These are phyloP conservation scores for Heliocybe sulcata DNA, from an alignment of 1,284 basidiomycete genomes.

Conservation along the genomic window DNA sequence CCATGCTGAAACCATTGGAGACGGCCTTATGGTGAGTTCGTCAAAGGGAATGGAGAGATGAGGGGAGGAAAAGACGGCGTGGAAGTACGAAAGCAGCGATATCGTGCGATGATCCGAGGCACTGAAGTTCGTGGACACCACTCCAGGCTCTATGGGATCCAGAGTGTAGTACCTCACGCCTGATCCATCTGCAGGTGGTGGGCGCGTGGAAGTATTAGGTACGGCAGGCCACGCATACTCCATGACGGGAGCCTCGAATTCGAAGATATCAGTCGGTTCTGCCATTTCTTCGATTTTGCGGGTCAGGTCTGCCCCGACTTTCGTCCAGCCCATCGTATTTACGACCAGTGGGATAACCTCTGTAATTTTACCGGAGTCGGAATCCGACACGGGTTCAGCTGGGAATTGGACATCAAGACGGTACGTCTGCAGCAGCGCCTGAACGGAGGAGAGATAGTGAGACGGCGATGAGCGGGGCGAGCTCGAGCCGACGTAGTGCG, in stretches of 20 bases:
- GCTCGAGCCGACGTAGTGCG: conserved; percentile 80
- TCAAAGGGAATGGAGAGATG: conserved; percentile 6
- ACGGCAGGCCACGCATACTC: neutral
- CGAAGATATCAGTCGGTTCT: conserved; percentile 62
- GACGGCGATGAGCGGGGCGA: conserved; percentile 76
- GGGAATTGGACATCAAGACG: conserved; percentile 62
- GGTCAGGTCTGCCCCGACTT: conserved; percentile 85
- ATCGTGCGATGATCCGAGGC: conserved; percentile 73
- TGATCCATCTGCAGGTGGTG: neutral
- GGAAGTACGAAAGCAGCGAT: conserved; percentile 77
- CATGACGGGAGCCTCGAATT: conserved; percentile 27
- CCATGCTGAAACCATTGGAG: conserved; percentile 40
- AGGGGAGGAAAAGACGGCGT: conserved; percentile 45
- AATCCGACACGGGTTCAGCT: conserved; percentile 13
- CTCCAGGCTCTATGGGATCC: conserved; percentile 26
- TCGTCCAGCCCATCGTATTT: conserved; percentile 97
- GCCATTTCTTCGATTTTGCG: conserved; percentile 61
- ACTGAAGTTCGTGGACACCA: conserved; percentile 41
- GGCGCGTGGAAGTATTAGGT: neutral
- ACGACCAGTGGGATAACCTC: conserved; percentile 80
- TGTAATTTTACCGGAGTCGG: conserved; percentile 24
- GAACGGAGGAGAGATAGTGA: conserved; percentile 70
- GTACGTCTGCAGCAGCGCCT: conserved; percentile 66
- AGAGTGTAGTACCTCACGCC: conserved; percentile 13
- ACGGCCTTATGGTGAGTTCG: conserved; percentile 25